Evolutionary conservation across 768 basidiomycete species (phyloP), one percentile per base, ranked within the genome.

Genomic region (Crassisporium funariophilum): DNA sequence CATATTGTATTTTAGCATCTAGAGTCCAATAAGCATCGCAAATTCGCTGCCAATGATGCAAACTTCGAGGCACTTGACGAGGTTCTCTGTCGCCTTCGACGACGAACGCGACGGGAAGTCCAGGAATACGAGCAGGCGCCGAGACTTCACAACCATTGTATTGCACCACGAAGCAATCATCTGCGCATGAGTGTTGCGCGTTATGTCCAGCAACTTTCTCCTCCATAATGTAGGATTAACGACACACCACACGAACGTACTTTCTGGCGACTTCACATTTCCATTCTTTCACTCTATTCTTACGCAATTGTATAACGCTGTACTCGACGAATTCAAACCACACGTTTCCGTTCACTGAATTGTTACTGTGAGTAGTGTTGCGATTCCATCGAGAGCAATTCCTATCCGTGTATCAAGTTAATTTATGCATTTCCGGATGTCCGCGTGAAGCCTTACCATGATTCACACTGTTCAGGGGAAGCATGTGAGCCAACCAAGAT

Each of bases 41-140:
- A 84, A 50, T 98, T 91, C 64, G 93, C 95, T 0, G 67, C 66
- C 12, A 82, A 93, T 56, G 76, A 83, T 46, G 72, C 75, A 16
- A 92, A 98, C 65, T 98, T 93, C 61, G 57, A 72, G 21, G 79
- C 83, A 44, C 77, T 98, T 21, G 95, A 98, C 66, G 71, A 66
- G 27, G 77, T 95, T 20, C 77, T 98, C 16, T 65, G 67, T 19
- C 79, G 83, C 6, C 80, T 94, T 24, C 70, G 68, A 52, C 72
- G 79, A 35, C 64, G 63, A 35, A 75, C 73, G 20, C 46, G 62
- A 10, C 42, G 58, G 39, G 73, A 77, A 45, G 59, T 67, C 3
- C 50, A 58, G 10, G 40, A 50, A 5, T 60, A 65, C 25, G 57
- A 67, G 24, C 46, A 41, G 40, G 15, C 17, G 5, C 27, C 23